Conservation (phyloP, 768 basidiomycete genomes). For the Omphalotus guepiniiformis region DNA sequence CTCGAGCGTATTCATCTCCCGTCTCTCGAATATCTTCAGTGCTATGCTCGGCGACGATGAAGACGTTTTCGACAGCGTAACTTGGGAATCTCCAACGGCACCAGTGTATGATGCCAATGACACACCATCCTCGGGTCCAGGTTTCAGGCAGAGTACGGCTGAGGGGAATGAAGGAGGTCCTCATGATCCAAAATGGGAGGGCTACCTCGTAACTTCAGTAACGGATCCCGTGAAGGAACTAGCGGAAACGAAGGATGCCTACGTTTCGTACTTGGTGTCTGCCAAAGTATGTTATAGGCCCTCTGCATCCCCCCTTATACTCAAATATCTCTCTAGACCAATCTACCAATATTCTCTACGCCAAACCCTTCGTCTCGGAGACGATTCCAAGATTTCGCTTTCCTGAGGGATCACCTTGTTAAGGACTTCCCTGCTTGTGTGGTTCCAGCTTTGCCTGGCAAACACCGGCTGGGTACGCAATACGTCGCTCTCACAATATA, state of each 20-base stretch:
- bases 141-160: constrained; percentile 76
- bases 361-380: constrained; percentile 73
- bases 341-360: constrained; percentile 80
- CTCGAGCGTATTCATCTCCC: too few species aligned
- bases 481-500: background rate
- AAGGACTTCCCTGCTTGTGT: constrained; percentile 96
- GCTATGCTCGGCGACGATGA: constrained; percentile 82
- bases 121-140: constrained; percentile 52
- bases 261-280: constrained; percentile 89
- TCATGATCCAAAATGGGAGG: constrained; percentile 88
- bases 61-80: constrained; percentile 88
- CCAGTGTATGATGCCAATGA: constrained; percentile 45
- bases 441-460: constrained; percentile 95
- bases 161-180: constrained; percentile 65
- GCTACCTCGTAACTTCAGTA: constrained; percentile 76
- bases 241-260: constrained; percentile 95
- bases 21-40: constrained; percentile 17
- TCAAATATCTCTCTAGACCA: constrained; percentile 69
- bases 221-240: constrained; percentile 94
- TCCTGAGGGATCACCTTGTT: constrained; percentile 81
- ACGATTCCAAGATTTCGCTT: constrained; percentile 96
- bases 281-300: constrained; percentile 59
- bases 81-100: constrained; percentile 77
- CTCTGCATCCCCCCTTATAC: constrained; percentile 8
- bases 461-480: constrained; percentile 84